These are phyloP conservation scores for Aspergillus jensenii DNA, from an alignment of 2,329 filamentous ascomycete species.

Conservation along the genomic window DNA sequence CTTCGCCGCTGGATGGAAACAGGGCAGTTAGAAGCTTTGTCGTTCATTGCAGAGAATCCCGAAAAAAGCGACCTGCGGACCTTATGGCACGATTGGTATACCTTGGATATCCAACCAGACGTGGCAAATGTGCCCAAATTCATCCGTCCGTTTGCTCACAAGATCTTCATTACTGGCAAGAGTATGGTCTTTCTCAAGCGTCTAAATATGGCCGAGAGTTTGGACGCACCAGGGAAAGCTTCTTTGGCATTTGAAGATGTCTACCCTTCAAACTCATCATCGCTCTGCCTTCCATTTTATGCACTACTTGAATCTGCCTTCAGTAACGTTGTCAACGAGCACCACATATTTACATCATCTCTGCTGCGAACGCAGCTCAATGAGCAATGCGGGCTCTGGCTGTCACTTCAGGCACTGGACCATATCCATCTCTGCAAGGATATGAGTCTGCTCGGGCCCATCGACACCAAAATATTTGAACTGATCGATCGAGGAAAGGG, in stretches of 20 bases:
- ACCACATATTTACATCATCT: conserved; percentile 68
- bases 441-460: conserved; percentile 64
- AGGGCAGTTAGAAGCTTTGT: conserved; percentile 65
- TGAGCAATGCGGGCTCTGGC: conserved; percentile 65
- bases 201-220: conserved; percentile 51
- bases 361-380: conserved; percentile 68
- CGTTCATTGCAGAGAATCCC: conserved; percentile 69
- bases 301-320: conserved; percentile 73
- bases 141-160: conserved; percentile 65
- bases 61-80: conserved; percentile 59
- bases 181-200: conserved; percentile 80
- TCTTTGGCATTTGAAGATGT: conserved; percentile 31
- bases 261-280: conserved; percentile 39
- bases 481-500: conserved; percentile 63
- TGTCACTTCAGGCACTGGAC: conserved; percentile 66
- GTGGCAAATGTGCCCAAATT: conserved; percentile 71
- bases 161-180: conserved; percentile 85
- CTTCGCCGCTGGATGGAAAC: conserved; percentile 82
- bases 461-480: conserved; percentile 71
- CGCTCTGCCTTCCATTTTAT: conserved; percentile 46
- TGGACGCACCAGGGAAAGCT: conserved; percentile 36
- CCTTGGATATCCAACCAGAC: conserved; percentile 59
- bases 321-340: conserved; percentile 71
- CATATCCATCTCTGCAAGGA: conserved; percentile 75
- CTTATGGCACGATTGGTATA: conserved; percentile 75